Conservation (phyloP, 2,329 filamentous ascomycete species). For the Paradendryphiella salina region DNA sequence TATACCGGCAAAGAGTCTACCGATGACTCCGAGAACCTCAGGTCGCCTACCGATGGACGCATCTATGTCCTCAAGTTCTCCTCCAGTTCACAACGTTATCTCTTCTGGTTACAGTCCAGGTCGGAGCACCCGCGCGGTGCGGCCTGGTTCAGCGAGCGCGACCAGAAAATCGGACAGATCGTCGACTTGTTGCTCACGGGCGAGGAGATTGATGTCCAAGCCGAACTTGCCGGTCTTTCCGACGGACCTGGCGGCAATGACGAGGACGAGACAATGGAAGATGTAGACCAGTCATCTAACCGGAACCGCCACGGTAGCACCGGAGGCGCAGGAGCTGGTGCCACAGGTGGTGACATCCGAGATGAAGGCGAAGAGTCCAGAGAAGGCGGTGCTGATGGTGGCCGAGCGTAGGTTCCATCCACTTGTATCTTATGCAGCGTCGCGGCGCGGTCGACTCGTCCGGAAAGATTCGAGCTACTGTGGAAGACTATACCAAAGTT, state of each 20-base stretch:
- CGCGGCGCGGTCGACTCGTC: constrained; percentile 43
- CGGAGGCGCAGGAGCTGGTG: constrained; percentile 81
- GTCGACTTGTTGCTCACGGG: constrained; percentile 84
- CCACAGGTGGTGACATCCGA: constrained; percentile 87
- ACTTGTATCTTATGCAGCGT: constrained; percentile 38
- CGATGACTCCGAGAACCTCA: constrained; percentile 61
- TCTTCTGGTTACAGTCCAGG: constrained; percentile 97
- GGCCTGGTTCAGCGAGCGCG: constrained; percentile 80
- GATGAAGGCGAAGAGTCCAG: constrained; percentile 86
- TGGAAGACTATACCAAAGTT: constrained; percentile 25
- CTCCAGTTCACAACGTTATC: constrained; percentile 85
- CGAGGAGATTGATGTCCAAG: constrained; percentile 78
- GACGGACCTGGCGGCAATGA: constrained; percentile 58
- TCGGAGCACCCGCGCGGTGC: constrained; percentile 70
- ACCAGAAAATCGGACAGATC: constrained; percentile 84
- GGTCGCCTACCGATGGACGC: constrained; percentile 74
- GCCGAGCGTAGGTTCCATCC: constrained; percentile 91
- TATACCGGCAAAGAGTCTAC: constrained; percentile 62
- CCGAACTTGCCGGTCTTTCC: constrained; percentile 65
- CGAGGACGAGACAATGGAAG: constrained; percentile 69
- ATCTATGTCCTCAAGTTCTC: constrained; percentile 93
- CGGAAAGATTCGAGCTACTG: constrained; percentile 22
- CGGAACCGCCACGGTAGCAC: constrained; percentile 51
- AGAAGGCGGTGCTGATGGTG: constrained; percentile 94
- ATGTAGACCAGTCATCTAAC: constrained; percentile 49